Percentiles rank a stretch among this genome's conserved stretches.
phyloP scores from a whole-genome alignment of 208 protist species.

The Leishmania martiniquensis region DNA sequence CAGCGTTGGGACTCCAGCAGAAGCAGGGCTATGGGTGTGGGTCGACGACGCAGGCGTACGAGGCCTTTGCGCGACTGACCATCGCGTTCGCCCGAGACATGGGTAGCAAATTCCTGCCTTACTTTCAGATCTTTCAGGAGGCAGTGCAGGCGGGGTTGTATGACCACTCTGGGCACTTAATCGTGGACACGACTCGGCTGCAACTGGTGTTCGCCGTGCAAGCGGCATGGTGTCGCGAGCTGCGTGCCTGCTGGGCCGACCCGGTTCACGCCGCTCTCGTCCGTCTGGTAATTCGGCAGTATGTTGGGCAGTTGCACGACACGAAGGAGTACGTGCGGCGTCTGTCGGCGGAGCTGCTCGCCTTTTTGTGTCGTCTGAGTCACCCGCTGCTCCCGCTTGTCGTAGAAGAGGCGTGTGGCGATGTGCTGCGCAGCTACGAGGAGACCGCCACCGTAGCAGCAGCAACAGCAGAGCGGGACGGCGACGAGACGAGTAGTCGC shows the following conservation, averaged over 20 bases:
- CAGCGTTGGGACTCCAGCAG: background rate
- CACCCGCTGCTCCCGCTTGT: slow-evolving; percentile 57
- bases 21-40: slow-evolving; percentile 14
- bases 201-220: slow-evolving; percentile 87
- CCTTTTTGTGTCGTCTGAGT: slow-evolving; percentile 66
- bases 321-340: slow-evolving; percentile 86
- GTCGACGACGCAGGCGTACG: slow-evolving; percentile 64
- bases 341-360: slow-evolving; percentile 79
- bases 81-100: slow-evolving; percentile 87
- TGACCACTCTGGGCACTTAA: slow-evolving; percentile 60
- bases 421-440: slow-evolving; percentile 52
- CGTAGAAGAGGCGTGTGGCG: slow-evolving; percentile 53
- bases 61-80: slow-evolving; percentile 80
- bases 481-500: slow-evolving; percentile 9
- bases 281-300: slow-evolving; percentile 57
- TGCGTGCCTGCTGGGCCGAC: slow-evolving; percentile 60
- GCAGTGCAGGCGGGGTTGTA: slow-evolving; percentile 81
- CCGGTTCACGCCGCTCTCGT: slow-evolving; percentile 33
- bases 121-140: slow-evolving; percentile 88
- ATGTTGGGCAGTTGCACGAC: slow-evolving; percentile 77
- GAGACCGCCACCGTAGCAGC: slow-evolving; percentile 7
- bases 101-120: slow-evolving; percentile 72
- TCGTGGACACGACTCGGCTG: slow-evolving; percentile 70
- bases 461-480: background rate
- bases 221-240: slow-evolving; percentile 86